Base-by-base conservation (phyloP, 768 basidiomycete species). In the Calocybe cyanea region DNA sequence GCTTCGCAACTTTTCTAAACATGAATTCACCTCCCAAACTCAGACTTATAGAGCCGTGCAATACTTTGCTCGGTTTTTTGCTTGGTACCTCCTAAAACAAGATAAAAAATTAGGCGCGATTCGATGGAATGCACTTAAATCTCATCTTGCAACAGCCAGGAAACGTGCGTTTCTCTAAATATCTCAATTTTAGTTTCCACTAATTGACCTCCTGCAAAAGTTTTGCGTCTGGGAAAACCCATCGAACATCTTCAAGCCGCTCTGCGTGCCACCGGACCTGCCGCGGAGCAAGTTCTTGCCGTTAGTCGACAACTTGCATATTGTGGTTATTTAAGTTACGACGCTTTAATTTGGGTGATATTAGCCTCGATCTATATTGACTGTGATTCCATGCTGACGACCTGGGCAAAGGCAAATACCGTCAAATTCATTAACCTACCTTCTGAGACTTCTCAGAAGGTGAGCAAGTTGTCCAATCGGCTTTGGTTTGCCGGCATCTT, bases 191-290 rank as follows among this genome's bases (percentile, higher is more conserved):
- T 28, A 28, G 51, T 10, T 18, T 45, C 43, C 32, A 41, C 43
- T 50, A 41, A 43, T 35, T 8, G 28, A 32, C 7, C 19, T 34
- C 14, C 52, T 3, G 37, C 1, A n/a, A 25, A 46, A 98, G 95
- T 96, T 30, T 73, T 98, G 75, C 83, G 96, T 13, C 72, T 99
- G 43, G 92, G 92, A 55, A 95, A 97, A 66, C 92, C 93, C 7
- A 56, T 94, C 51, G 96, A 99, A 61, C 92, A 96, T 66, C 72
- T 94, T 5, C 95, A 98, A 63, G 81, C 91, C 1, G 93, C 91
- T 23, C 68, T 96, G 36, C 84, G 83, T 41, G 83, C 87, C 15
- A 51, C 78, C 3, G 73, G 73, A 5, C 76, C 82, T 45, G 54
- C 82, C 1, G 66, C 75, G 9, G 90, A 97, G 60, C 85, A 85